phyloP scores from a whole-genome alignment of 2,329 filamentous ascomycete genomes.

The Colletotrichum shisoi region DNA sequence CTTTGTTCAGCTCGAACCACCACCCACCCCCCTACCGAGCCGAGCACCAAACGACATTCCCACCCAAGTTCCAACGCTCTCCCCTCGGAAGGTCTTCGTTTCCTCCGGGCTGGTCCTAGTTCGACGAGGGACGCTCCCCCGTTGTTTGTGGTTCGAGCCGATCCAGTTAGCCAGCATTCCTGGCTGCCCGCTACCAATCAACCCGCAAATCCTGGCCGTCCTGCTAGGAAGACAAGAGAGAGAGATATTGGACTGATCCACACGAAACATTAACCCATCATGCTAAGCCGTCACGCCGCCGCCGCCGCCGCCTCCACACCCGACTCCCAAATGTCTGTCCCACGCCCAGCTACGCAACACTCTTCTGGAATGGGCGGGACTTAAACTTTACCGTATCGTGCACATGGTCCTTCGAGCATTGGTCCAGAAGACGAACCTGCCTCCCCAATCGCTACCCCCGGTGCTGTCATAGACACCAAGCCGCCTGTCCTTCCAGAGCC shows the following conservation, averaged over 20 bases:
- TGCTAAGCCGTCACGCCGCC: conserved; percentile 47
- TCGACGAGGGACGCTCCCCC: background rate
- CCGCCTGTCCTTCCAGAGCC: conserved; percentile 34
- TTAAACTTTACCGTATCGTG: conserved; percentile 28
- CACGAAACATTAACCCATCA: conserved; percentile 51
- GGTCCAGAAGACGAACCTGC: conserved; percentile 21
- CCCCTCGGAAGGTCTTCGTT: background rate
- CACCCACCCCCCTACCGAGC: conserved; percentile 3
- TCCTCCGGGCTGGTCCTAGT: conserved; percentile 18
- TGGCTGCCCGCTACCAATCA: conserved; percentile 22
- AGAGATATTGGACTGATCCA: conserved; percentile 41
- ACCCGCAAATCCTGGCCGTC: conserved; percentile 15
- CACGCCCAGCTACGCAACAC: conserved; percentile 32
- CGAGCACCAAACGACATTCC: background rate
- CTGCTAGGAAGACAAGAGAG: conserved; percentile 24
- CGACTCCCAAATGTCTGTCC: conserved; percentile 42
- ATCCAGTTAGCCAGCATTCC: conserved; percentile 13
- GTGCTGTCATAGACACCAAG: conserved; percentile 28
- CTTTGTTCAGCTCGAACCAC: conserved; percentile 25
- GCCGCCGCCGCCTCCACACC: conserved; percentile 42
- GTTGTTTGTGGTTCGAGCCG: conserved; percentile 18
- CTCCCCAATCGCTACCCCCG: conserved; percentile 31
- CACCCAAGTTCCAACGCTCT: conserved; percentile 10
- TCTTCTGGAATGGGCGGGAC: conserved; percentile 34
- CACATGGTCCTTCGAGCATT: conserved; percentile 32